Percentiles rank a stretch among this genome's conserved stretches.
Evolutionary conservation across 257 asterid genomes (phyloP).

Genomic region (Nicotiana noctiflora): DNA sequence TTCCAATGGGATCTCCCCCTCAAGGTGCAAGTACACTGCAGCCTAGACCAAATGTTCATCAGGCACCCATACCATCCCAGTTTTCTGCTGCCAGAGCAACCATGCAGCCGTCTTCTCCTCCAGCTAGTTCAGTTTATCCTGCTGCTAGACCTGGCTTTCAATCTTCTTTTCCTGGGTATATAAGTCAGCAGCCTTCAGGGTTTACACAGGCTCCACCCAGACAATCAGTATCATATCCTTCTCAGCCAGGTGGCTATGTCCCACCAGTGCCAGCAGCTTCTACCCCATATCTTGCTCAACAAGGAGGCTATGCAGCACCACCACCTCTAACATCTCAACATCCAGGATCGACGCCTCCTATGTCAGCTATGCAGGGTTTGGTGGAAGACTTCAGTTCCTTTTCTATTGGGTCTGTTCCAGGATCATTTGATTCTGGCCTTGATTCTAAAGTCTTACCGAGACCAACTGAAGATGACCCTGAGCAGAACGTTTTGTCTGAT

Average conservation of each 20-base stretch:
- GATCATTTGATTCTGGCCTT: slow-evolving; percentile 56
- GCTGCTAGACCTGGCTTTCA: slow-evolving; percentile 45
- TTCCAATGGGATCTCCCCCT: slow-evolving; percentile 25
- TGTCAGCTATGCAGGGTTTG: slow-evolving; percentile 39
- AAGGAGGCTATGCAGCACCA: slow-evolving; percentile 56
- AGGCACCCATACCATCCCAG: slow-evolving; percentile 26
- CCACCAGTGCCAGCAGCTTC: slow-evolving; percentile 35
- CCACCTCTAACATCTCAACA: slow-evolving; percentile 39
- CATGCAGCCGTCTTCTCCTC: slow-evolving; percentile 60
- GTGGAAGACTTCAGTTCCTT: slow-evolving; percentile 78
- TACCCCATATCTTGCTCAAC: slow-evolving; percentile 35
- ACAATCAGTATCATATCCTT: slow-evolving; percentile 36
- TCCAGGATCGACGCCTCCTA: slow-evolving; percentile 47
- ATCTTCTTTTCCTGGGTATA: slow-evolving; percentile 63
- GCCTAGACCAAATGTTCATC: slow-evolving; percentile 29
- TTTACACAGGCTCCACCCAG: slow-evolving; percentile 40
- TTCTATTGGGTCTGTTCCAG: slow-evolving; percentile 69
- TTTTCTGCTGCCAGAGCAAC: slow-evolving; percentile 39
- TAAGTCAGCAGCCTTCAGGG: slow-evolving; percentile 42
- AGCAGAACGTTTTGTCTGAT: slow-evolving; percentile 39
- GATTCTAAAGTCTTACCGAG: slow-evolving; percentile 64
- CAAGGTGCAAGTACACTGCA: slow-evolving; percentile 44
- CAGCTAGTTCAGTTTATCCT: slow-evolving; percentile 43
- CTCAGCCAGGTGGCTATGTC: slow-evolving; percentile 53
- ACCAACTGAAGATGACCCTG: slow-evolving; percentile 68